phyloP scores from a whole-genome alignment of 441 rosid species.

The Rhodomyrtus psidioides region DNA sequence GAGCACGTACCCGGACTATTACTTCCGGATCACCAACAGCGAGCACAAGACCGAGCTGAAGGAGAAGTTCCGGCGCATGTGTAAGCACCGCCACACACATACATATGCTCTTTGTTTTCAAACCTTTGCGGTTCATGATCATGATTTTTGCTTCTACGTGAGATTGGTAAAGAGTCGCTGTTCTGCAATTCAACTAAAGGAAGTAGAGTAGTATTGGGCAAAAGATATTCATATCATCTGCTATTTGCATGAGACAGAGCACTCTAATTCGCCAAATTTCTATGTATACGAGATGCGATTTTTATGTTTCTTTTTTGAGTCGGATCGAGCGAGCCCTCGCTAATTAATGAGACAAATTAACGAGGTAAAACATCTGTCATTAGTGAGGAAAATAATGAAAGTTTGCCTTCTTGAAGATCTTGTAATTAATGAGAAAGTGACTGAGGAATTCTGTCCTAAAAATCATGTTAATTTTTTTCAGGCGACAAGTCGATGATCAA shows the following conservation, averaged over 20 bases:
- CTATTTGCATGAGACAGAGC: not conserved
- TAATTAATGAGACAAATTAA: not conserved
- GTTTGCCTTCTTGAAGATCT: not conserved
- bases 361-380: not conserved
- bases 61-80: constrained; percentile 4
- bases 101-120: not conserved
- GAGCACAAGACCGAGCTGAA: constrained; percentile 2
- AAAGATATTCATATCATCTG: not conserved
- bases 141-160: no score
- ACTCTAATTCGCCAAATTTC: not conserved
- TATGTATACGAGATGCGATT: not conserved
- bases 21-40: constrained; percentile 3
- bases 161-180: no score
- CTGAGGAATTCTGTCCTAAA: not conserved
- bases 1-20: not conserved
- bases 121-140: not conserved
- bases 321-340: not conserved
- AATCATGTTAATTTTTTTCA: not conserved
- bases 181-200: no score
- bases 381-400: not conserved
- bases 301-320: not conserved
- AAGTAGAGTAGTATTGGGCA: not conserved
- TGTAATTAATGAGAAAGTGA: not conserved
- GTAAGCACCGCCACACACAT: not conserved
- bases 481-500: constrained; percentile 1